phyloP scores from a whole-genome alignment of 2,329 filamentous ascomycete genomes.

The Botrytis byssoidea region DNA sequence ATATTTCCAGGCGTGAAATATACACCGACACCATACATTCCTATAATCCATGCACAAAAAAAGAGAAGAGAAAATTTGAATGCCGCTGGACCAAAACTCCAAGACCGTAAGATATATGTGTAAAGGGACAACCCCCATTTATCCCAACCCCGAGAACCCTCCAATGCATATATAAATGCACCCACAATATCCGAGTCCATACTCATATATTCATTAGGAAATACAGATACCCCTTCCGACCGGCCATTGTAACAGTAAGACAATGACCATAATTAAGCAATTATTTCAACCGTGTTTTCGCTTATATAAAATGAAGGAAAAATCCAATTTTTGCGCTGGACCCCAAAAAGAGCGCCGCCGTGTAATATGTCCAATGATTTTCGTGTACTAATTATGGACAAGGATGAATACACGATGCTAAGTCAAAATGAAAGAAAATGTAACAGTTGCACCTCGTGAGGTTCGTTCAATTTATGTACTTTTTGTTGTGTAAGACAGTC shows the following conservation, averaged over 20 bases:
- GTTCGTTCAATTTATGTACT: not conserved
- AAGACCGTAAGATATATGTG: not conserved
- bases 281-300: not conserved
- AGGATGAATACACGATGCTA: not conserved
- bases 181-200: conserved; percentile 7
- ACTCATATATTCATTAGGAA: conserved; percentile 6
- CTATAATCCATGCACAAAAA: not conserved
- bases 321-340: not conserved
- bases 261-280: not conserved
- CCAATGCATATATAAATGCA: conserved; percentile 1
- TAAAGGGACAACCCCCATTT: not conserved
- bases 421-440: not conserved
- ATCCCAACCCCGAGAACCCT: not conserved
- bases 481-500: not conserved
- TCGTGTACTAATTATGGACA: conserved; percentile 12
- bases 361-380: conserved; percentile 5
- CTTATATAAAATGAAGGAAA: conserved; percentile 1
- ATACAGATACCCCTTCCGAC: not conserved
- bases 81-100: not conserved
- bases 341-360: not conserved
- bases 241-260: not conserved
- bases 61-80: not conserved
- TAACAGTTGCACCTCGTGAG: not conserved
- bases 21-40: not conserved
- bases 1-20: not conserved